A percentile compares a stretch with the other conserved stretches of the same genome.
phyloP scores from a whole-genome alignment of 2,329 filamentous ascomycete genomes.

The Claviceps africana region DNA sequence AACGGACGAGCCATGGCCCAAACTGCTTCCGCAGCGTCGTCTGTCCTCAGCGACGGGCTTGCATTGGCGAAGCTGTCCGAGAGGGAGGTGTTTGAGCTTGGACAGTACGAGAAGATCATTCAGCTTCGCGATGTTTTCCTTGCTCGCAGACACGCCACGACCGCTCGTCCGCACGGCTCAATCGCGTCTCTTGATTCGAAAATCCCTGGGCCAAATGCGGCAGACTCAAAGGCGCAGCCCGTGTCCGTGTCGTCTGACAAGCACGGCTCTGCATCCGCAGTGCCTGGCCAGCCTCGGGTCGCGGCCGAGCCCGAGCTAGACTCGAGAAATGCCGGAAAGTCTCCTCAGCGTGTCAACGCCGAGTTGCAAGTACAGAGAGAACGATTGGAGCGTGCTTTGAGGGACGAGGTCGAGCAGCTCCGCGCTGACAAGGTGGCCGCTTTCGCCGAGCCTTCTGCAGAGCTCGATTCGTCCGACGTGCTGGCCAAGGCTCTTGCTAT shows the following conservation, averaged over 20 bases:
- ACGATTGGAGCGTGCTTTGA: constrained; percentile 62
- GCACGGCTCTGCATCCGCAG: background rate
- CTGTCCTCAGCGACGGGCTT: background rate
- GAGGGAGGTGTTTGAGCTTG: constrained; percentile 41
- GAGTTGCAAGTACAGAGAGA: constrained; percentile 70
- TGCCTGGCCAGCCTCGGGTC: constrained; percentile 21
- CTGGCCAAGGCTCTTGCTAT: constrained; percentile 55
- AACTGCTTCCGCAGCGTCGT: background rate
- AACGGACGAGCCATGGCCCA: constrained; percentile 1
- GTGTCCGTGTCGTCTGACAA: background rate
- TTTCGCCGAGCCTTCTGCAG: constrained; percentile 41
- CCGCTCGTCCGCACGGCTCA: constrained; percentile 38
- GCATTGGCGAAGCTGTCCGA: constrained; percentile 17
- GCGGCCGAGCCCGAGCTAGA: constrained; percentile 55
- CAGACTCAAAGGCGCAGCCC: background rate
- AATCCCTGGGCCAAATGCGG: background rate
- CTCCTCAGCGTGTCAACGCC: constrained; percentile 68
- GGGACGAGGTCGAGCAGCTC: constrained; percentile 60
- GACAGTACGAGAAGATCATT: constrained; percentile 68
- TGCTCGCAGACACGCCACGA: constrained; percentile 56
- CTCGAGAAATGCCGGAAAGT: constrained; percentile 74
- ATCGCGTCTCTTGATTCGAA: constrained; percentile 10
- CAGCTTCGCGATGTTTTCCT: constrained; percentile 68
- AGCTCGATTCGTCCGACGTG: constrained; percentile 60
- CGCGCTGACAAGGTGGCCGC: constrained; percentile 27